Conservation (phyloP, 371 early-diverging fungal species). For the Saksenaea oblongispora region DNA sequence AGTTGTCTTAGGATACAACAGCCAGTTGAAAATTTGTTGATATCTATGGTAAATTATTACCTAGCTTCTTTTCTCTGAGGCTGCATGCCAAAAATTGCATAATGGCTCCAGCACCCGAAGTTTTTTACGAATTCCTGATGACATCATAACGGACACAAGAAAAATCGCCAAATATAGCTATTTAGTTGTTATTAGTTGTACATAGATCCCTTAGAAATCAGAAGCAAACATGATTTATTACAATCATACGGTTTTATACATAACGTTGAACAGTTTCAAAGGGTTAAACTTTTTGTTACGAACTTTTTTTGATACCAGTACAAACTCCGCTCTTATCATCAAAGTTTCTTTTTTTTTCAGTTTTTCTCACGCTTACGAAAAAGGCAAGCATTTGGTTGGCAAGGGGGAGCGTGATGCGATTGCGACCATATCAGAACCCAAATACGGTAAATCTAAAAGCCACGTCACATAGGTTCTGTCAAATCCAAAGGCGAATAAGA, state of each 20-base stretch:
- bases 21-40: too few relatives aligned
- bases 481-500: constrained; percentile 27
- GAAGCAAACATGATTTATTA: too few relatives aligned
- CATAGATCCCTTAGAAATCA: neutral
- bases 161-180: neutral
- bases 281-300: too few relatives aligned
- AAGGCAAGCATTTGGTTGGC: constrained; percentile 6
- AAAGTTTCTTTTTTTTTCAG: too few relatives aligned
- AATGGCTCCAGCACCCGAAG: too few relatives aligned
- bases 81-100: too few relatives aligned
- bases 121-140: constrained; percentile 2
- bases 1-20: too few relatives aligned
- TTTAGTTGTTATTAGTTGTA: neutral
- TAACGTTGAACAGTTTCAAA: too few relatives aligned
- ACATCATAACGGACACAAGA: neutral
- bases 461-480: neutral
- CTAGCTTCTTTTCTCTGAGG: too few relatives aligned
- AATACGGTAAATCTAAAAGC: constrained; percentile 7
- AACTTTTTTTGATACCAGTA: neutral
- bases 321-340: neutral
- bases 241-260: too few relatives aligned
- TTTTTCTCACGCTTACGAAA: constrained; percentile 3
- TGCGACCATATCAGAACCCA: constrained; percentile 1
- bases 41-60: too few relatives aligned
- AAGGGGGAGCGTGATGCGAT: constrained; percentile 2